Percentiles rank a stretch among this genome's conserved stretches.
Evolutionary conservation across 768 basidiomycete species (phyloP).

Genomic region (Amanita rubescens): DNA sequence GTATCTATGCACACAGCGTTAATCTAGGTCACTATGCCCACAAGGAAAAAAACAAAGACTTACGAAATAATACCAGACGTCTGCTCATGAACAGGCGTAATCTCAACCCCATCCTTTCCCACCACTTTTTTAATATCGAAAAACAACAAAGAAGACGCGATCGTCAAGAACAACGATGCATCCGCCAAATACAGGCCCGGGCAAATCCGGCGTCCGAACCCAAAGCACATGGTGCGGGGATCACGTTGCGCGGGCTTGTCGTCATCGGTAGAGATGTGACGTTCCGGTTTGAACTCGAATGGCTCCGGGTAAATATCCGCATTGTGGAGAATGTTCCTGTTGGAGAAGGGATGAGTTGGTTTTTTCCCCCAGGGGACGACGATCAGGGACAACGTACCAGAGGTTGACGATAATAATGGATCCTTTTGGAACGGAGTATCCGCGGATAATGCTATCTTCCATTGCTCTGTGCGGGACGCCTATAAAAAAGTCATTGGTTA

Average conservation of each 20-base stretch:
- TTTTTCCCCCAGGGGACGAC: too few species aligned
- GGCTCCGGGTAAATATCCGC: constrained; percentile 41
- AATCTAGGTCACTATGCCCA: too few species aligned
- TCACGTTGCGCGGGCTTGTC: constrained; percentile 17
- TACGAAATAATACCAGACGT: constrained; percentile 40
- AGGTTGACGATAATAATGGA: constrained; percentile 39
- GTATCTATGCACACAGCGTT: constrained; percentile 16
- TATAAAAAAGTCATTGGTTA: constrained; percentile 7
- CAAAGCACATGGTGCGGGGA: constrained; percentile 36
- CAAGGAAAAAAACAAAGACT: constrained; percentile 6
- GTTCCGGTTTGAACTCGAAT: constrained; percentile 40
- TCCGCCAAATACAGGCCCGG: constrained; percentile 48
- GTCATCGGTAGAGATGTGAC: constrained; percentile 27
- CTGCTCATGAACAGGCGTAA: constrained; percentile 38
- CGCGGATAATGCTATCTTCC: constrained; percentile 35
- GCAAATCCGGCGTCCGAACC: constrained; percentile 40
- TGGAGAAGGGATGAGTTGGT: too few species aligned
- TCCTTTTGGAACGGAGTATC: constrained; percentile 44
- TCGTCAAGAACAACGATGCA: constrained; percentile 37
- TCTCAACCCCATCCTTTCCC: constrained; percentile 38
- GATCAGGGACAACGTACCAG: constrained; percentile 24
- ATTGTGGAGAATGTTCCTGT: constrained; percentile 50
- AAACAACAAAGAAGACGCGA: constrained; percentile 37
- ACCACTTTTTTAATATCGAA: constrained; percentile 40
- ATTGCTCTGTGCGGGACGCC: constrained; percentile 39